Percentiles rank a stretch among this genome's conserved stretches.
These are phyloP conservation scores for Macroventuria anomochaeta DNA, from an alignment of 2,329 filamentous ascomycete species.

Conservation along the genomic window DNA sequence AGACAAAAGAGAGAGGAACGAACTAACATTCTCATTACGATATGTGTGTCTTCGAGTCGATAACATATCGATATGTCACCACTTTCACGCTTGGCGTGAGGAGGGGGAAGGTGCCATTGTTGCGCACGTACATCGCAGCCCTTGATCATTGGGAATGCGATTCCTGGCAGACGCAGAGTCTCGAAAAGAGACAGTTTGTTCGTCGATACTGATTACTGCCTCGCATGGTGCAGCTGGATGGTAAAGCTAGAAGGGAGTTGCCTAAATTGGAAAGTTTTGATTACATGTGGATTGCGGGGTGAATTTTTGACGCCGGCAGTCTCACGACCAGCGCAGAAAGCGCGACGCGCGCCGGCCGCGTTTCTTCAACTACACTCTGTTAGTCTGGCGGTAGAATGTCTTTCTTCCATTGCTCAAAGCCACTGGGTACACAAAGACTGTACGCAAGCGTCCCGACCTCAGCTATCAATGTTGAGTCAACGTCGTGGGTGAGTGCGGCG, in stretches of 20 bases:
- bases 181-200: too few relatives aligned
- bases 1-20: not conserved
- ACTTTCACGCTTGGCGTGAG: constrained; percentile 1
- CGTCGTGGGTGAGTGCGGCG: not conserved
- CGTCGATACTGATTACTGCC: not conserved
- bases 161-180: too few relatives aligned
- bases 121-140: not conserved
- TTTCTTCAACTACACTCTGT: not conserved
- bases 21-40: not conserved
- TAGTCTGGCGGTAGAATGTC: not conserved
- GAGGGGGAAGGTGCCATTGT: not conserved
- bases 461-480: not conserved
- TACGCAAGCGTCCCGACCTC: not conserved
- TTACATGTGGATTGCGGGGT: constrained; percentile 5
- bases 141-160: not conserved
- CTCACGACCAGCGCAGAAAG: not conserved
- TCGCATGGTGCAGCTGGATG: not conserved
- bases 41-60: not conserved
- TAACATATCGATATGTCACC: constrained; percentile 25
- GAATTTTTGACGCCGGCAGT: constrained; percentile 6
- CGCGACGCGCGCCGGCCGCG: not conserved
- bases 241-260: not conserved
- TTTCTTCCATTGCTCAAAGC: not conserved
- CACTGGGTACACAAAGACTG: not conserved
- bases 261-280: not conserved